Conservation (phyloP, 129 eudicot species). For the Kitagawia praeruptora region DNA sequence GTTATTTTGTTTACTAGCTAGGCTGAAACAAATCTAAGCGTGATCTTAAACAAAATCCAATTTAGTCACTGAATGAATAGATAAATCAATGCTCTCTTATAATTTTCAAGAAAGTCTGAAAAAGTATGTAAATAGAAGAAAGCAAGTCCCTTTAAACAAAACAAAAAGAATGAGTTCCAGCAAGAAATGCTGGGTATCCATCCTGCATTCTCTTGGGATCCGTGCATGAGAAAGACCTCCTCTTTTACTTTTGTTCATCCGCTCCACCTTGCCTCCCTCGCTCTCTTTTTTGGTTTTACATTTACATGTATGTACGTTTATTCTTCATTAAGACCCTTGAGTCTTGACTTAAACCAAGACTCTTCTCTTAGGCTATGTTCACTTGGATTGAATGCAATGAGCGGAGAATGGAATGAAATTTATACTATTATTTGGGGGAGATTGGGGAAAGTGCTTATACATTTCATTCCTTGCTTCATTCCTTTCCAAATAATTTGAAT, state of each 20-base stretch:
- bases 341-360: conserved; percentile 13
- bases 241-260: conserved; percentile 42
- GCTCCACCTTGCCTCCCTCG: background rate
- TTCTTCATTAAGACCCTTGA: conserved; percentile 16
- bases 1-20: conserved; percentile 21
- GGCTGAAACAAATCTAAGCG: conserved; percentile 29
- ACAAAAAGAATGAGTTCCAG: conserved; percentile 78
- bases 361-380: no score
- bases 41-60: conserved; percentile 17
- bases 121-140: conserved; percentile 58
- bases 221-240: conserved; percentile 84
- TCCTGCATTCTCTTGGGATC: conserved; percentile 88
- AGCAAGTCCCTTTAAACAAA: conserved; percentile 63
- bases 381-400: no score
- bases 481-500: no score
- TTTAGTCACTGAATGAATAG: conserved; percentile 12
- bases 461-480: no score
- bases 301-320: conserved; percentile 13
- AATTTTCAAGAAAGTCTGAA: conserved; percentile 25
- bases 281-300: conserved; percentile 30
- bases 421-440: no score
- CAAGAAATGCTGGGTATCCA: conserved; percentile 53
- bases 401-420: no score
- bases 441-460: no score
- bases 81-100: conserved; percentile 14